These are phyloP conservation scores for Chaetomium globosum DNA, from an alignment of 2,329 filamentous ascomycete genomes.

Conservation along the genomic window DNA sequence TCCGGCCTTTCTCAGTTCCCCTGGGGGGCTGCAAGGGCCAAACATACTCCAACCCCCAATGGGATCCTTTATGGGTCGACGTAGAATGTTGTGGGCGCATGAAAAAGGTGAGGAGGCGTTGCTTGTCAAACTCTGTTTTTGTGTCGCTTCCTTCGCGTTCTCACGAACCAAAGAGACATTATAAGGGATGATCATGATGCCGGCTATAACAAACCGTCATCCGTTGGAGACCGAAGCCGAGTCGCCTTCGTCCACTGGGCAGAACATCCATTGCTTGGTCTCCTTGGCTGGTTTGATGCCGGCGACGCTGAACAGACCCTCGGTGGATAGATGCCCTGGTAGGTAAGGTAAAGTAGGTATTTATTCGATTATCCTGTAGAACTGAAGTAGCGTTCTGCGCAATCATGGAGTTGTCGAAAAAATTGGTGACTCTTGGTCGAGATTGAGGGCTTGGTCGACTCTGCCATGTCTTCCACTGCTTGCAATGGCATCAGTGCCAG, in stretches of 20 bases:
- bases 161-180: not conserved
- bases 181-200: not conserved
- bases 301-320: not conserved
- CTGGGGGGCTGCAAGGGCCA: not conserved
- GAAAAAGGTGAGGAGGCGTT: not conserved
- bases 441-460: not conserved
- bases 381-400: not conserved
- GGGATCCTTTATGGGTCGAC: not conserved
- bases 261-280: not conserved
- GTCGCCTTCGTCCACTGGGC: not conserved
- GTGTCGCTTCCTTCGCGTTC: not conserved
- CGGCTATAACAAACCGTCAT: not conserved
- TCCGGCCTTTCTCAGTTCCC: not conserved
- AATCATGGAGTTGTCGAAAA: not conserved
- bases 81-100: not conserved
- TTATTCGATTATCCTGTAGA: not conserved
- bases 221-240: not conserved
- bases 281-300: not conserved
- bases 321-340: not conserved
- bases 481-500: not conserved
- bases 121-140: not conserved
- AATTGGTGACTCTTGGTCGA: not conserved
- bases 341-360: too few species aligned
- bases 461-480: not conserved
- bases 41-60: not conserved